Evolutionary conservation across 1,284 basidiomycete species (phyloP), one percentile per base, ranked within the genome.

Genomic region (Lentinula novae-zelandiae): DNA sequence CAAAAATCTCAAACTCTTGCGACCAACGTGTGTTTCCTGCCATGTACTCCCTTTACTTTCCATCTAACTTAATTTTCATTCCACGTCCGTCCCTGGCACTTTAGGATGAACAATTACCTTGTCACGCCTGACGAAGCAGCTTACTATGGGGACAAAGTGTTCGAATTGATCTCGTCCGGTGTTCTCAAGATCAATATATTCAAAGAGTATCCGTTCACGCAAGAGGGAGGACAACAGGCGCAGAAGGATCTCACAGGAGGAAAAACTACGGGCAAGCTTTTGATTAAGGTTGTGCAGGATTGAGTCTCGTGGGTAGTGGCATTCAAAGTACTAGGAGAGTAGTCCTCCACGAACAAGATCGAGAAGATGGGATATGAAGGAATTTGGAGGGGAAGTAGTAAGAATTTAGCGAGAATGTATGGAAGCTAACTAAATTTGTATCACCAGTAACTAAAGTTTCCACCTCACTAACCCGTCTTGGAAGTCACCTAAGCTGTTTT

Each of bases 1-100:
- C 64, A 98, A 96, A 80, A 96, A 96, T 67, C 72, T 96, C 67
- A 93, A 89, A 65, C 77, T 95, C 38, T 73, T 87, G 51, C 85
- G 92, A 27, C 92, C 92, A 38, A 84, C 82, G 90, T 92, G 69
- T 27, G 27, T 27, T 27, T 27, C 3, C 27, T 27, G 27, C 27
- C 27, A 27, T 66, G 86, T 76, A 8, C n/a, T 34, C 20, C 13
- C 20, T 34, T 27, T 15, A 7, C 53, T 17, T 49, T 63, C 13
- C 22, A n/a, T 42, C 9, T 27, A 42, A 44, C 10, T 52, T 34
- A 54, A 55, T 40, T 44, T 39, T 36, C 17, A 46, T 27, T 57
- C 13, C 40, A 33, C 48, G n/a, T 46, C 53, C 36, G 36, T 40
- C 17, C 38, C 39, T 54, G n/a, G 20, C 2, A 27, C 20, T 36